Evolutionary conservation across 106 monocot genomes (phyloP).

Genomic region (Dendrobium catenatum): DNA sequence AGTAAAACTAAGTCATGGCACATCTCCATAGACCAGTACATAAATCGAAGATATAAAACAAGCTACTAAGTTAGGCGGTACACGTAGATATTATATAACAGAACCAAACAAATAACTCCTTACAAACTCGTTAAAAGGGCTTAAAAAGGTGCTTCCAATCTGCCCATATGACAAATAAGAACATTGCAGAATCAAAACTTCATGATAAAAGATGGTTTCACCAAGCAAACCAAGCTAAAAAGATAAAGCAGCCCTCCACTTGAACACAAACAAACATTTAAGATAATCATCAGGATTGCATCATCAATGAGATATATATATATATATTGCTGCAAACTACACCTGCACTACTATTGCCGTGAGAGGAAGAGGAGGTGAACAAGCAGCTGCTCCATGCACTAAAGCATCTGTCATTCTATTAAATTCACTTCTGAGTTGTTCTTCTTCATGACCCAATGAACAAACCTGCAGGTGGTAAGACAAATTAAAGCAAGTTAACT

Average conservation of each 20-base stretch:
- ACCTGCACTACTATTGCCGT: conserved; percentile 85
- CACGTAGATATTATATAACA: too few species aligned
- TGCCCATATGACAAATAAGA: too few species aligned
- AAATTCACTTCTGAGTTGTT: conserved; percentile 63
- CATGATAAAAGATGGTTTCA: neutral
- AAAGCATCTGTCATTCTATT: conserved; percentile 47
- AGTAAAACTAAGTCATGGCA: too few species aligned
- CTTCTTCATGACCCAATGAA: conserved; percentile 47
- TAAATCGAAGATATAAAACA: too few species aligned
- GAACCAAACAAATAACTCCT: too few species aligned
- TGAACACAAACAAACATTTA: neutral
- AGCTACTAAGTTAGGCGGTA: too few species aligned
- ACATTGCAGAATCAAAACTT: neutral
- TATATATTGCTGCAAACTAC: neutral
- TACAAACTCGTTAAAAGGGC: too few species aligned
- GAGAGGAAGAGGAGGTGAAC: conserved; percentile 74
- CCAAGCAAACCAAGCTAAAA: neutral
- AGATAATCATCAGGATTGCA: neutral
- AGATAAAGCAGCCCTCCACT: neutral
- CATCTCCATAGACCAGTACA: too few species aligned
- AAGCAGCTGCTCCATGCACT: conserved; percentile 50
- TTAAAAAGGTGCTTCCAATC: too few species aligned
- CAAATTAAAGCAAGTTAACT: neutral
- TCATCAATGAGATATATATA: neutral
- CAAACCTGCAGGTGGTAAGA: conserved; percentile 50